A percentile compares a stretch with the other conserved stretches of the same genome.
Evolutionary conservation across 2,329 filamentous ascomycete species (phyloP).

Genomic region (Diatrype stigma): DNA sequence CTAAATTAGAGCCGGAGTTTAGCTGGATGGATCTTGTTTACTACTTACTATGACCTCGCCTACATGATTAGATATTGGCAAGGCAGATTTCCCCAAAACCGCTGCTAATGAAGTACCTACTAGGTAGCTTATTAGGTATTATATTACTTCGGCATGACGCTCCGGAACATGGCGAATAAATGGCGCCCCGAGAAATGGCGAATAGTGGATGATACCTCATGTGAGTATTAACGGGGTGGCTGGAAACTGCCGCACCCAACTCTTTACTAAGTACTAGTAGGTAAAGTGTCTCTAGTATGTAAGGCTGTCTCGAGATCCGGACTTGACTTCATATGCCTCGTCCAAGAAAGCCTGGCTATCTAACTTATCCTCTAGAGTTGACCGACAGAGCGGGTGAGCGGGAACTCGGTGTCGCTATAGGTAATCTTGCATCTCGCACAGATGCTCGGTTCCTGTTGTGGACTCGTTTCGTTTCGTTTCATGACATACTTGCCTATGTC

Average conservation of each 20-base stretch:
- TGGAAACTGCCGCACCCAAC: background rate
- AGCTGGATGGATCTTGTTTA: no score
- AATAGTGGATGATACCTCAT: background rate
- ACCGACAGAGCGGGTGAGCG: background rate
- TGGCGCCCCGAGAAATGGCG: background rate
- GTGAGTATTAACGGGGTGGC: background rate
- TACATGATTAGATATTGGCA: no score
- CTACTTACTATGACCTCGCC: no score
- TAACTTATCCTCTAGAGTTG: background rate
- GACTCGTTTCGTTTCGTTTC: background rate
- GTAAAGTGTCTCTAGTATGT: no score
- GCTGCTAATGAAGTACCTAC: no score
- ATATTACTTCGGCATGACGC: background rate
- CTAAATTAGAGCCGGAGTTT: no score
- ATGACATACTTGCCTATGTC: no score
- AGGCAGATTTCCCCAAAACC: no score
- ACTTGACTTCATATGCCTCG: background rate
- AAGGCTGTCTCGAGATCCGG: background rate
- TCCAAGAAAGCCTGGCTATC: background rate
- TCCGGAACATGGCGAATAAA: background rate
- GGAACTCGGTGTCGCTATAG: background rate
- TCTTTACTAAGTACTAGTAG: no score
- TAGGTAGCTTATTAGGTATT: no score
- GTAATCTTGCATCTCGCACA: background rate
- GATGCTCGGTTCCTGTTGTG: background rate